Base-by-base conservation (phyloP, 2,329 filamentous ascomycete species). In the Hymenoscyphus albidus region DNA sequence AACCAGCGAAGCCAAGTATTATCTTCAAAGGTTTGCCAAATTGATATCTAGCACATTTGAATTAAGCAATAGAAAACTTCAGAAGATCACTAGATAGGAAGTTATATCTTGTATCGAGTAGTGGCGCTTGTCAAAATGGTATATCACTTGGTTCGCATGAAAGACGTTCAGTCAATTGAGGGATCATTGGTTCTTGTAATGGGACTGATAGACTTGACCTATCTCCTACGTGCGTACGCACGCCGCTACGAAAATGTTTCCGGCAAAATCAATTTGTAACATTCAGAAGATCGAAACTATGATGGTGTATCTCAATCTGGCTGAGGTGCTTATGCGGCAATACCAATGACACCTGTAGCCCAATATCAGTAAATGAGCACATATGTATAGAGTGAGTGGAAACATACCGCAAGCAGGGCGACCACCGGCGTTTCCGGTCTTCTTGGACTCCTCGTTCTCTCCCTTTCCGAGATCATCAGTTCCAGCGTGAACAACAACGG, bases 391-490 rank as follows among this genome's bases (percentile, higher is more conserved):
- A 59, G 48, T 51, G 63, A 44, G 39, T 62, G 58, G 44, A 59
- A 63, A 80, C 86, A 77, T 85, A 91, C 95, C 95, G 82, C 95
- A 99, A 78, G 95, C 95, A 77, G 95, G 95, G 77, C 95, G 92
- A 74, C 83, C 79, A 75, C 95, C 95, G 77, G 95, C 95, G 79
- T 98, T 99, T 73, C 95, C 95, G 71, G 95, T 99, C 89, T 96
- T 97, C 85, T 96, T 92, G 76, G 92, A 97, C 84, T 98, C 93
- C 82, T 94, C 92, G 82, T 91, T 88, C 73, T 82, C 91, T 76
- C 93, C 93, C 85, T 91, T 91, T 80, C 95, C 95, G 70, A 99
- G 92, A 77, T 99, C 95, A 78, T 99, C 95, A 72, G 94, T 98
- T 78, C 95, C 95, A 73, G 84, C 88, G 84, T 99, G 95, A 76